phyloP scores from a whole-genome alignment of 352 stramenopile genomes.

The Pythium dissimile region DNA sequence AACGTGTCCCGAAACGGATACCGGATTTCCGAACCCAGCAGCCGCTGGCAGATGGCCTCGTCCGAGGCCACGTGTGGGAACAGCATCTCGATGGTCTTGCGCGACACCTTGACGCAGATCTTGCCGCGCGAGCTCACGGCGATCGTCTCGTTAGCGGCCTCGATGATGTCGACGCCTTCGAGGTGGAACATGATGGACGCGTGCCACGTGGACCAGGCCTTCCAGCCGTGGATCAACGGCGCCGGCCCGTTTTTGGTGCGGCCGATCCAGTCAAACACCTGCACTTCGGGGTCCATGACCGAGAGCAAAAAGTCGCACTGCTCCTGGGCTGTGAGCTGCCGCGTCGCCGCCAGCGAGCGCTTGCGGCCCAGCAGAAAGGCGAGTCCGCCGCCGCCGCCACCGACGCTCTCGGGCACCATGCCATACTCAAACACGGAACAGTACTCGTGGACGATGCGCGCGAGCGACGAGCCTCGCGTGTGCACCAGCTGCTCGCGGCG shows the following conservation, averaged over 20 bases:
- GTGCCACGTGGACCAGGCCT: conserved; percentile 22
- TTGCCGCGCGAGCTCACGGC: conserved; percentile 36
- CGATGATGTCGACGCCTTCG: conserved; percentile 37
- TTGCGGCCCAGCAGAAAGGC: conserved; percentile 25
- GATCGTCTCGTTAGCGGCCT: conserved; percentile 37
- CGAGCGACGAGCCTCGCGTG: conserved; percentile 38
- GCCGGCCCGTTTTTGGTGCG: conserved; percentile 10
- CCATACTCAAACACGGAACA: conserved; percentile 46
- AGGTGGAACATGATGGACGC: conserved; percentile 27
- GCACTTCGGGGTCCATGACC: conserved; percentile 20
- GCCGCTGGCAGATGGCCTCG: conserved; percentile 17
- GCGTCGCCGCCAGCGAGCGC: conserved; percentile 18
- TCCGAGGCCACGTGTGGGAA: conserved; percentile 61
- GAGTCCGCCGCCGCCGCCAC: background rate
- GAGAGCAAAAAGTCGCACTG: conserved; percentile 14
- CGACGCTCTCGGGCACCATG: conserved; percentile 21
- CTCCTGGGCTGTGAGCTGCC: conserved; percentile 7
- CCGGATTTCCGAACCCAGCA: conserved; percentile 16
- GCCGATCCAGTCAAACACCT: conserved; percentile 24
- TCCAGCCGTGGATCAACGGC: conserved; percentile 19
- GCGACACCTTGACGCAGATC: conserved; percentile 48
- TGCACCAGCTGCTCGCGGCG: conserved; percentile 36
- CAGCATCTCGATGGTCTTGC: conserved; percentile 44
- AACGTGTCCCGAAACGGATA: conserved; percentile 23
- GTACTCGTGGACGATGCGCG: conserved; percentile 40